phyloP scores from a whole-genome alignment of 2,329 filamentous ascomycete species.

The Exserohilum rostratum region DNA sequence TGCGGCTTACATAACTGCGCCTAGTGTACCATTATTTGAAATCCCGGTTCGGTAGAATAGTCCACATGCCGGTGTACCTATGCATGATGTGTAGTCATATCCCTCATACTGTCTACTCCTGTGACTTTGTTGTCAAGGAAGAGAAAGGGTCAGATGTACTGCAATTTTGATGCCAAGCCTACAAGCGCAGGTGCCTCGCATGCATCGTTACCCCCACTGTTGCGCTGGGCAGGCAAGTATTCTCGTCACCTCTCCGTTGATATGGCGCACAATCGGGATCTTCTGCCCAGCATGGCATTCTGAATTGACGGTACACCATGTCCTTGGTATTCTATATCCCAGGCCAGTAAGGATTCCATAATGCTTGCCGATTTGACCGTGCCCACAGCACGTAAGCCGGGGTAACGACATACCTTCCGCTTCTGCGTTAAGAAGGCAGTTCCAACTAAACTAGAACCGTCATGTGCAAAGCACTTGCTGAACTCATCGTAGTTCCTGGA shows the following conservation, averaged over 20 bases:
- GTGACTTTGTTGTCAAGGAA: neutral
- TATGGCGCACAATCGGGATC: neutral
- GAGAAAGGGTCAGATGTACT: neutral
- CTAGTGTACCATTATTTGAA: constrained; percentile 5
- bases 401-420: constrained; percentile 7
- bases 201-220: neutral
- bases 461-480: constrained; percentile 12
- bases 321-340: neutral
- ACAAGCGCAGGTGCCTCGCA: constrained; percentile 3
- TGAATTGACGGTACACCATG: neutral
- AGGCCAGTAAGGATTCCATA: constrained; percentile 10
- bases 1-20: constrained; percentile 4
- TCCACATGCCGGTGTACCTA: constrained; percentile 1
- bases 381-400: constrained; percentile 15
- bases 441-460: constrained; percentile 4
- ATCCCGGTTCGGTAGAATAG: neutral
- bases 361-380: constrained; percentile 14
- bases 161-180: neutral
- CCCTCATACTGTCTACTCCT: neutral
- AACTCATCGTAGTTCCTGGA: neutral
- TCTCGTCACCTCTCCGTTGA: neutral
- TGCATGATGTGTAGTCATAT: constrained; percentile 5
- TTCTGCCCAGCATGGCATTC: neutral
- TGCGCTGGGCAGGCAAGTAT: neutral
- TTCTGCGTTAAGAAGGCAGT: constrained; percentile 2